Evolutionary conservation across 495 filamentous ascomycete species (phyloP).

Genomic region (Tuber borchii): DNA sequence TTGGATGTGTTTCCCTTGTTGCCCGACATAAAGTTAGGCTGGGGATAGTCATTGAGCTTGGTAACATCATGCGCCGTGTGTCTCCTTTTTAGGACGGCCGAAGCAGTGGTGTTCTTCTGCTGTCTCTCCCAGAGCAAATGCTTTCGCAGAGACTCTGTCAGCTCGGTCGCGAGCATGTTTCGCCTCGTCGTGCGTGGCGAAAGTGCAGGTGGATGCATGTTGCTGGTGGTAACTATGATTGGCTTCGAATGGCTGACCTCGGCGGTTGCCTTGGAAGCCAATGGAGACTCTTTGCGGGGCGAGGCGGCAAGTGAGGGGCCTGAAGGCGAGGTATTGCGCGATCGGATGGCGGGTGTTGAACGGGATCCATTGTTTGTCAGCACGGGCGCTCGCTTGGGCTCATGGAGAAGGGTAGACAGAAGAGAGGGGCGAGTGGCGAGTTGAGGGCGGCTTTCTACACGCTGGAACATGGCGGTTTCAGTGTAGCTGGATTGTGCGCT

Average conservation of each 20-base stretch:
- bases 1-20: constrained; percentile 48
- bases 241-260: constrained; percentile 76
- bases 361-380: constrained; percentile 62
- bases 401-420: constrained; percentile 81
- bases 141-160: constrained; percentile 72
- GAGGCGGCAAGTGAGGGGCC: constrained; percentile 68
- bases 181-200: constrained; percentile 88
- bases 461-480: constrained; percentile 55
- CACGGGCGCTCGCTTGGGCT: constrained; percentile 59
- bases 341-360: constrained; percentile 76
- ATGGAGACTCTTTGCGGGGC: constrained; percentile 48
- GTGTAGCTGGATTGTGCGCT: constrained; percentile 74
- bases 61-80: constrained; percentile 67
- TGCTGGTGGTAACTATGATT: constrained; percentile 72
- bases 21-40: constrained; percentile 36
- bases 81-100: constrained; percentile 79
- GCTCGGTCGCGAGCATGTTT: constrained; percentile 93
- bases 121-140: constrained; percentile 81
- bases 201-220: constrained; percentile 56
- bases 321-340: constrained; percentile 64
- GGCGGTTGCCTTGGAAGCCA: constrained; percentile 36
- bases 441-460: constrained; percentile 82
- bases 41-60: constrained; percentile 36
- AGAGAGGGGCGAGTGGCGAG: constrained; percentile 80
- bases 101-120: constrained; percentile 81